Evolutionary conservation across 208 protist species (phyloP), one percentile per base, ranked within the genome.

Genomic region (Strigomonas culicis): DNA sequence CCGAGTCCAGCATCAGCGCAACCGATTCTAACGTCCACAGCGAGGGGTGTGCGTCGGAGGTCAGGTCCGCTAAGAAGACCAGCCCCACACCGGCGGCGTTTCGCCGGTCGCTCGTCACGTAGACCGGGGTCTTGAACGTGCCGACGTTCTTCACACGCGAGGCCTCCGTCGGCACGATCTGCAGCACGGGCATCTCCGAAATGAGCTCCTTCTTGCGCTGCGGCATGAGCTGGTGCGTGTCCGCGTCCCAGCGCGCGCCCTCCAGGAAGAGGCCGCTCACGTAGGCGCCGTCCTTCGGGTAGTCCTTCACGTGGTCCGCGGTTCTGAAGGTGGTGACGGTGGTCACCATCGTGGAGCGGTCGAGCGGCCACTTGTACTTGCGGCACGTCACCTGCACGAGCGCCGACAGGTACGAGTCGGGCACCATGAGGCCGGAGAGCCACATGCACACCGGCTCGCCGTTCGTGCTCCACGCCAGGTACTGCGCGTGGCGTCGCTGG

Each of bases 361-460:
- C 98, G 0, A 99, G 88, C 19, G 98, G 96, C 98, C 98, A 99
- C 46, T 82, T 84, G 74, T 99, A 99, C 50, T 91, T 85, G 31
- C 98, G 86, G 80, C 98, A 99, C 27, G 97, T 98, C 21, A 97
- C 98, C 82, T 99, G 98, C 56, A 99, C 94, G 7, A 99, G 75
- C 10, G 98, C 98, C 15, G 98, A 98, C 39, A 99, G 85, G 69
- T 98, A 99, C 8, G 98, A 97, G 61, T 99, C 97, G 1, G 98
- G 98, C 49, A 99, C 90, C 86, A 99, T 98, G n/a, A 99, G 89
- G 4, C 98, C 98, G 6, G 96, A 97, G 7, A 99, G 92, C 98
- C 98, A 99, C 82, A 99, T 98, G 58, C 98, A 98, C 62, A 86
- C 84, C 6, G 98, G 98, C 74, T 99, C 98, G 21, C 97, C 97